Evolutionary conservation across 2,329 filamentous ascomycete species (phyloP).

Genomic region (Coniella lustricola): DNA sequence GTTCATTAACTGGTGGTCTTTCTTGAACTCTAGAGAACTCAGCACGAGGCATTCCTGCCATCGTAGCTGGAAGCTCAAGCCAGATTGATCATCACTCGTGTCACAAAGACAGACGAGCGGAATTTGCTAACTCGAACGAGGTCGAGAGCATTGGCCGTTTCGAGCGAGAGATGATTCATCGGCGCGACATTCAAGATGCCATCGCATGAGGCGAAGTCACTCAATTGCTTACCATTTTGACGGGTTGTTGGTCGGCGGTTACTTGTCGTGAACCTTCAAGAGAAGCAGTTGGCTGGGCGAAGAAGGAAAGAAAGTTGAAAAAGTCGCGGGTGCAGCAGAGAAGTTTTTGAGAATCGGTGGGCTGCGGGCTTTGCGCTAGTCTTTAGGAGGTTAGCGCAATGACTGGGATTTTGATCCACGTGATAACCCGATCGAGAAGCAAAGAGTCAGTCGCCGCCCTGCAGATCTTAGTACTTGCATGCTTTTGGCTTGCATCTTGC

Average conservation of each 20-base stretch:
- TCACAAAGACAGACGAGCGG: slow-evolving; percentile 36
- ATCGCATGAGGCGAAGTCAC: slow-evolving; percentile 21
- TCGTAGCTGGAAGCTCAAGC: slow-evolving; percentile 50
- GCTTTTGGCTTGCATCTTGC: not conserved
- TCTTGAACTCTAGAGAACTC: slow-evolving; percentile 89
- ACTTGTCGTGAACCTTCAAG: slow-evolving; percentile 34
- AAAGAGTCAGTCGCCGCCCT: not conserved
- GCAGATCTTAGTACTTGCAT: too few relatives aligned
- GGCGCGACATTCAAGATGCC: slow-evolving; percentile 9
- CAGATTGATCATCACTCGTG: slow-evolving; percentile 57
- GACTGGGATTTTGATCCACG: not conserved
- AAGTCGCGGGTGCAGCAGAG: not conserved
- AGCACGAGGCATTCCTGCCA: slow-evolving; percentile 48
- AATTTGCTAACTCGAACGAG: slow-evolving; percentile 29
- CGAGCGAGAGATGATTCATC: slow-evolving; percentile 9
- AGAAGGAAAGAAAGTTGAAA: not conserved
- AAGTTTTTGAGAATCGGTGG: slow-evolving; percentile 14
- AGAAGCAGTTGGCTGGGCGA: slow-evolving; percentile 15
- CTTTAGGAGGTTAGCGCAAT: not conserved
- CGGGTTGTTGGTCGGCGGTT: slow-evolving; percentile 40
- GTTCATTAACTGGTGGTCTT: slow-evolving; percentile 68
- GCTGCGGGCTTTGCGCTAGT: not conserved
- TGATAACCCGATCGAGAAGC: not conserved
- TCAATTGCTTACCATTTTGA: slow-evolving; percentile 56
- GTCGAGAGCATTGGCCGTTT: slow-evolving; percentile 21